Evolutionary conservation across 108 stramenopile genomes (phyloP).

Genomic region (Cyclotella distinguenda): DNA sequence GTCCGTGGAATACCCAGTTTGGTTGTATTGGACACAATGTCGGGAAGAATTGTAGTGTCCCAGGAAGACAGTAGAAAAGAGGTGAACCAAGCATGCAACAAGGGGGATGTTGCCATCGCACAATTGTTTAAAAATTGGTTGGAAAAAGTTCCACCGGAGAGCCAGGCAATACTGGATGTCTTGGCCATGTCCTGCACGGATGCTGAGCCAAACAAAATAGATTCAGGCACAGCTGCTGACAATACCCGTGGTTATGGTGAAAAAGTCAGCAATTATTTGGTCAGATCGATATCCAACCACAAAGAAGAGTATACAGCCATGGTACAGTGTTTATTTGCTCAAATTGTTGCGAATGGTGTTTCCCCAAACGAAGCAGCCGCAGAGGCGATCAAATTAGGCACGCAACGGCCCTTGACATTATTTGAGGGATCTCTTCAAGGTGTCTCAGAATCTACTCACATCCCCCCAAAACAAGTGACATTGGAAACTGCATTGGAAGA

Average conservation of each 20-base stretch:
- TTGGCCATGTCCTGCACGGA: constrained; percentile 69
- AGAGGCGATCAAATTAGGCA: constrained; percentile 46
- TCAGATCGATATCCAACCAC: constrained; percentile 18
- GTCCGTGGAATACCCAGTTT: constrained; percentile 78
- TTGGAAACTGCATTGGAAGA: constrained; percentile 26
- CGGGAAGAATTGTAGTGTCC: constrained; percentile 68
- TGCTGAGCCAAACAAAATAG: not conserved
- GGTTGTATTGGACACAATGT: constrained; percentile 72
- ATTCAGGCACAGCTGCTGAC: constrained; percentile 1
- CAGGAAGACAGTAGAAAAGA: constrained; percentile 56
- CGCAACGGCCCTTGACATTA: constrained; percentile 1
- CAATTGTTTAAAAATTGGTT: constrained; percentile 64
- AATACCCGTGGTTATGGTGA: constrained; percentile 7
- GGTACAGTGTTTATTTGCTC: constrained; percentile 52
- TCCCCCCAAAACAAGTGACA: not conserved
- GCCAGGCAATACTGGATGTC: constrained; percentile 63
- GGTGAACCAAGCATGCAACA: constrained; percentile 59
- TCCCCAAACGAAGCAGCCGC: constrained; percentile 60
- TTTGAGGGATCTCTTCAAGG: constrained; percentile 14
- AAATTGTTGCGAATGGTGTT: constrained; percentile 45
- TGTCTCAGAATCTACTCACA: constrained; percentile 1
- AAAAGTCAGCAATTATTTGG: constrained; percentile 29
- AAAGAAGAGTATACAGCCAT: constrained; percentile 40
- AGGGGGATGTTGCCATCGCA: constrained; percentile 65
- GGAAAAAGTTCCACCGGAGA: constrained; percentile 55